These are phyloP conservation scores for Pyrenophora graminea DNA, from an alignment of 2,329 filamentous ascomycete species.

Conservation along the genomic window DNA sequence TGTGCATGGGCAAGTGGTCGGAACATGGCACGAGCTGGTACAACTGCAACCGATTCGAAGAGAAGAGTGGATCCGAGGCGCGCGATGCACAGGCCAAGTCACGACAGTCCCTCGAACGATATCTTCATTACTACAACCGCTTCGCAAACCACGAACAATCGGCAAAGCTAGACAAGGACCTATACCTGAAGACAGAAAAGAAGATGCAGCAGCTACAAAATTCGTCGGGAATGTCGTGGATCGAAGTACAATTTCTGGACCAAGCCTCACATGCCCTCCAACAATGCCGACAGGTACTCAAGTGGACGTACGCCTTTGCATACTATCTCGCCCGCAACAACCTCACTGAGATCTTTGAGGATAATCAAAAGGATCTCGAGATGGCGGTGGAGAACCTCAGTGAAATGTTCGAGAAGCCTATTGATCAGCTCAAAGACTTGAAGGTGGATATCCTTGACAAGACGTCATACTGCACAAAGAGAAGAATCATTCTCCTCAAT, in stretches of 20 bases:
- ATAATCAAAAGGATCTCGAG: conserved; percentile 97
- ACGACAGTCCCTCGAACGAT: conserved; percentile 88
- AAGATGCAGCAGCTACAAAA: conserved; percentile 98
- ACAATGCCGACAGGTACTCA: conserved; percentile 95
- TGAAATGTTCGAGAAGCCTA: conserved; percentile 99
- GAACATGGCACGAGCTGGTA: conserved; percentile 99
- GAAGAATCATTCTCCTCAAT: conserved; percentile 84
- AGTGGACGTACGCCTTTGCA: conserved; percentile 99
- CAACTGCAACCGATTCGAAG: conserved; percentile 96
- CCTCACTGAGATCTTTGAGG: conserved; percentile 94
- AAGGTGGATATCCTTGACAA: conserved; percentile 99
- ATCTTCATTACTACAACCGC: conserved; percentile 97
- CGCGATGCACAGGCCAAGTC: conserved; percentile 91
- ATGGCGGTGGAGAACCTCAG: conserved; percentile 95
- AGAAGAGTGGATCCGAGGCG: conserved; percentile 90
- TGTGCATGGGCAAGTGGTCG: conserved; percentile 99
- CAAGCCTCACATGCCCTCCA: conserved; percentile 91
- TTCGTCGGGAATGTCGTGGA: conserved; percentile 96
- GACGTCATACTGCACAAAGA: conserved; percentile 93
- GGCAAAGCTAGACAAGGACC: conserved; percentile 92
- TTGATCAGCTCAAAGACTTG: conserved; percentile 78
- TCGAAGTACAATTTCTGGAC: conserved; percentile 96
- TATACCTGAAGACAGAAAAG: conserved; percentile 94
- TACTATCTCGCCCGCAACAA: conserved; percentile 98
- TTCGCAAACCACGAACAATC: conserved; percentile 99